Evolutionary conservation across 2,329 filamentous ascomycete species (phyloP).

Genomic region (Trematosphaeria pertusa): DNA sequence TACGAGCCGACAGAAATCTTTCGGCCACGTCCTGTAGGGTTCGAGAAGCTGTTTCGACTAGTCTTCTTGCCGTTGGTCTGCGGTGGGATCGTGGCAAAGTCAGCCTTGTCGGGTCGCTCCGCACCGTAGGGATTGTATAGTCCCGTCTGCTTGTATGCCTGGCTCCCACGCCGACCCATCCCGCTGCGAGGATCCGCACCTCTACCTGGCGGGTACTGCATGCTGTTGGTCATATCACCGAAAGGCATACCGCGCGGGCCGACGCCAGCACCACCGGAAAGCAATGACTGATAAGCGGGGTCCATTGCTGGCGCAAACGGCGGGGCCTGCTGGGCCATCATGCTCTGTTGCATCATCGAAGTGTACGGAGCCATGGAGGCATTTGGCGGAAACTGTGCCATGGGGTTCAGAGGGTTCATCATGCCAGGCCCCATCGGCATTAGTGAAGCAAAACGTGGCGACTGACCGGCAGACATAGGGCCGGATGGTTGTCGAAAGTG

Average conservation of each 20-base stretch:
- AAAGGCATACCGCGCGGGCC: conserved; percentile 22
- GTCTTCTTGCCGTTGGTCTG: conserved; percentile 21
- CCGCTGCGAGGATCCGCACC: conserved; percentile 16
- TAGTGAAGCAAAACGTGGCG: conserved; percentile 20
- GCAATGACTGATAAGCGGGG: conserved; percentile 21
- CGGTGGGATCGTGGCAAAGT: conserved; percentile 25
- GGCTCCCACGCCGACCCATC: conserved; percentile 17
- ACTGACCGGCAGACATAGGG: conserved; percentile 16
- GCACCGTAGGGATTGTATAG: conserved; percentile 41
- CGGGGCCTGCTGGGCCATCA: conserved; percentile 18
- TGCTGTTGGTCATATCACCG: conserved; percentile 38
- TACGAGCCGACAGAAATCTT: conserved; percentile 27
- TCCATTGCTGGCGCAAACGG: conserved; percentile 16
- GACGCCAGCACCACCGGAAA: conserved; percentile 1
- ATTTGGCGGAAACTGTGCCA: conserved; percentile 22
- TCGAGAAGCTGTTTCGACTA: conserved; percentile 17
- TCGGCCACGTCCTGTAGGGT: conserved; percentile 21
- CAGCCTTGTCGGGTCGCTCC: conserved; percentile 22
- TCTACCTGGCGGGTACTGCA: conserved; percentile 18
- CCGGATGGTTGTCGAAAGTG: conserved; percentile 23
- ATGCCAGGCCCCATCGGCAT: conserved; percentile 22
- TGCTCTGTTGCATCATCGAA: conserved; percentile 13
- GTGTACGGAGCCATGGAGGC: conserved; percentile 14
- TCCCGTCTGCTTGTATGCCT: conserved; percentile 6
- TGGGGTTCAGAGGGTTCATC: conserved; percentile 11